phyloP scores from a whole-genome alignment of 1,139 yeast species.

The Protomyces arabidopsidicola region DNA sequence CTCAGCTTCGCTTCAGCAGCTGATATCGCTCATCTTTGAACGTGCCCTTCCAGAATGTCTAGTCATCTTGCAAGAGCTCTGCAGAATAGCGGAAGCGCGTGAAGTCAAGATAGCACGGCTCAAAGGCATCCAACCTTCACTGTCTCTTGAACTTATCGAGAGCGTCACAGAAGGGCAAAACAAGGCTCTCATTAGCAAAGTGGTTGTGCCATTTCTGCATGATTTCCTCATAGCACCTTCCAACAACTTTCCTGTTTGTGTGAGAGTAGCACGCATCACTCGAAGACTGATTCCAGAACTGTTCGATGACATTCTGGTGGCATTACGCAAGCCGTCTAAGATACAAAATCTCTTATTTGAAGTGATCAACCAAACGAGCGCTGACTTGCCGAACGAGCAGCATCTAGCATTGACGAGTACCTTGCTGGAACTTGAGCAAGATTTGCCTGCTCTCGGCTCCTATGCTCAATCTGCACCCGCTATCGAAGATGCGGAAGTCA shows the following conservation, averaged over 20 bases:
- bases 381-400: not conserved
- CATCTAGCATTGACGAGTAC: not conserved
- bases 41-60: conserved; percentile 6
- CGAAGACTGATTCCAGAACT: not conserved
- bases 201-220: not conserved
- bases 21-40: conserved; percentile 8
- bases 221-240: not conserved
- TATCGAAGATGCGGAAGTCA: conserved; percentile 6
- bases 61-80: conserved; percentile 17
- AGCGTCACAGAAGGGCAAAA: not conserved
- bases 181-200: not conserved
- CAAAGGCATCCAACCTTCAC: not conserved
- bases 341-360: conserved; percentile 2
- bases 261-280: not conserved
- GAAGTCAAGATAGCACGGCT: conserved; percentile 4
- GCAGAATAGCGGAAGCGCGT: not conserved
- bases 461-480: not conserved
- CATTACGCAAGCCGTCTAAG: not conserved
- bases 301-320: not conserved
- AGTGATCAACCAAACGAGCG: not conserved
- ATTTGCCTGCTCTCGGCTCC: conserved; percentile 15
- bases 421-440: conserved; percentile 8
- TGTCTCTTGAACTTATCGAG: conserved; percentile 14
- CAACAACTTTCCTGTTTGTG: not conserved
- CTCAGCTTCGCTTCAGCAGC: conserved; percentile 18